Percentiles rank a stretch among this genome's conserved stretches.
These are phyloP conservation scores for Ganoderma resinaceum DNA, from an alignment of 1,284 basidiomycete species.

Conservation along the genomic window DNA sequence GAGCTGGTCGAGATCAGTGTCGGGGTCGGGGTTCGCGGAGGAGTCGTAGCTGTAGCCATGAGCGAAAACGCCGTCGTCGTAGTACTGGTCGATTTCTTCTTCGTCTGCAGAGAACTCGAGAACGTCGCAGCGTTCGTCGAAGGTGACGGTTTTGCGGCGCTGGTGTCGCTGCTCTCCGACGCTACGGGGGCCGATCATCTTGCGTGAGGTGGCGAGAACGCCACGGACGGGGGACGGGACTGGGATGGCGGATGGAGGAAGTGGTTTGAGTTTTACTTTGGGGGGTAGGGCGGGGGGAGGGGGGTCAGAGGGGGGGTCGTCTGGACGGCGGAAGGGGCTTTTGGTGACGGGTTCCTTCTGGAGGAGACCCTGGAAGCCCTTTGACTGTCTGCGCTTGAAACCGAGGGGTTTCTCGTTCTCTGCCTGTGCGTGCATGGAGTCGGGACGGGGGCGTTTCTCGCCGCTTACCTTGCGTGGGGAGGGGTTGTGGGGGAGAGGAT, in stretches of 20 bases:
- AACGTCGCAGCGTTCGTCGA: slow-evolving; percentile 87
- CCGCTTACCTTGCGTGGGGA: slow-evolving; percentile 68
- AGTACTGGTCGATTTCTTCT: slow-evolving; percentile 44
- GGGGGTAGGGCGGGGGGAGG: slow-evolving; percentile 39
- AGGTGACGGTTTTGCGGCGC: slow-evolving; percentile 85
- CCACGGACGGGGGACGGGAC: slow-evolving; percentile 69
- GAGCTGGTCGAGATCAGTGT: slow-evolving; percentile 38
- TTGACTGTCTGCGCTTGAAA: slow-evolving; percentile 77
- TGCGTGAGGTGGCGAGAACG: slow-evolving; percentile 54
- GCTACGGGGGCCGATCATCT: slow-evolving; percentile 83
- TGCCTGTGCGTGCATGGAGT: slow-evolving; percentile 70
- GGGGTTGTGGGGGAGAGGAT: slow-evolving; percentile 38
- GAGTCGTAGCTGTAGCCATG: slow-evolving; percentile 17
- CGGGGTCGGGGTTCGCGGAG: neutral
- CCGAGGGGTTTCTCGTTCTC: slow-evolving; percentile 78
- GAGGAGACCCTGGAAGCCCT: slow-evolving; percentile 75
- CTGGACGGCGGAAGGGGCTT: slow-evolving; percentile 74
- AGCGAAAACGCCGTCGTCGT: slow-evolving; percentile 53
- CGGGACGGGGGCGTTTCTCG: slow-evolving; percentile 74
- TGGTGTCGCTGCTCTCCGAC: slow-evolving; percentile 61
- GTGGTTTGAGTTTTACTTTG: slow-evolving; percentile 30
- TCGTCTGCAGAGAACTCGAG: slow-evolving; percentile 79
- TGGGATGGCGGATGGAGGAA: slow-evolving; percentile 53
- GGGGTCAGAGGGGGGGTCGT: slow-evolving; percentile 35
- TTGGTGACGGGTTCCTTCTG: slow-evolving; percentile 82